phyloP scores from a whole-genome alignment of 257 asterid genomes.

The Ilex aquifolium region DNA sequence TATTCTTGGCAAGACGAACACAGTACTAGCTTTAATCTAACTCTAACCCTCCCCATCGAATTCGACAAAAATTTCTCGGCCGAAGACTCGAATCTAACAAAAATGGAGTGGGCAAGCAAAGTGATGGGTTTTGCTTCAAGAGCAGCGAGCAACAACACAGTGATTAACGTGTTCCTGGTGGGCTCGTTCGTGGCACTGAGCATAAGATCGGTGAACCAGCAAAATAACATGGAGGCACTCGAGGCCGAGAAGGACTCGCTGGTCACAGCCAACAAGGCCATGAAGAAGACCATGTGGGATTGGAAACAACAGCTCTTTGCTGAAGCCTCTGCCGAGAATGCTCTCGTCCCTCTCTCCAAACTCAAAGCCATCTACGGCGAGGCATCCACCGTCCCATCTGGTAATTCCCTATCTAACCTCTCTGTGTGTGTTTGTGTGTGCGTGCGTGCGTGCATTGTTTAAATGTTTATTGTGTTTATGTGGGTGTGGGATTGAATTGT shows the following conservation, averaged over 20 bases:
- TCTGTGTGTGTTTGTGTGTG: background rate
- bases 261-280: slow-evolving; percentile 42
- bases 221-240: slow-evolving; percentile 39
- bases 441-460: too few species aligned
- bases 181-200: slow-evolving; percentile 46
- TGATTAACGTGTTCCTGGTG: slow-evolving; percentile 37
- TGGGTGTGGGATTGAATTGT: too few species aligned
- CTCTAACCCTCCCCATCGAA: too few species aligned
- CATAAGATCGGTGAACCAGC: slow-evolving; percentile 47
- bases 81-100: too few species aligned
- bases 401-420: background rate
- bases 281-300: slow-evolving; percentile 62
- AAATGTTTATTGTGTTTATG: too few species aligned
- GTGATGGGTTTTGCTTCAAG: slow-evolving; percentile 30
- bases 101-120: slow-evolving; percentile 43
- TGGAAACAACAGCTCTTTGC: slow-evolving; percentile 81
- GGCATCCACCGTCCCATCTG: slow-evolving; percentile 9
- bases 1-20: too few species aligned
- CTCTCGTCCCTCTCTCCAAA: slow-evolving; percentile 59
- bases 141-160: slow-evolving; percentile 53
- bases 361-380: slow-evolving; percentile 82
- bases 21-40: too few species aligned
- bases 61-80: too few species aligned
- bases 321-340: slow-evolving; percentile 29
- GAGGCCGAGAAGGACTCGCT: slow-evolving; percentile 60